phyloP scores from a whole-genome alignment of 2,329 filamentous ascomycete species.

The Diaporthe longicolla region DNA sequence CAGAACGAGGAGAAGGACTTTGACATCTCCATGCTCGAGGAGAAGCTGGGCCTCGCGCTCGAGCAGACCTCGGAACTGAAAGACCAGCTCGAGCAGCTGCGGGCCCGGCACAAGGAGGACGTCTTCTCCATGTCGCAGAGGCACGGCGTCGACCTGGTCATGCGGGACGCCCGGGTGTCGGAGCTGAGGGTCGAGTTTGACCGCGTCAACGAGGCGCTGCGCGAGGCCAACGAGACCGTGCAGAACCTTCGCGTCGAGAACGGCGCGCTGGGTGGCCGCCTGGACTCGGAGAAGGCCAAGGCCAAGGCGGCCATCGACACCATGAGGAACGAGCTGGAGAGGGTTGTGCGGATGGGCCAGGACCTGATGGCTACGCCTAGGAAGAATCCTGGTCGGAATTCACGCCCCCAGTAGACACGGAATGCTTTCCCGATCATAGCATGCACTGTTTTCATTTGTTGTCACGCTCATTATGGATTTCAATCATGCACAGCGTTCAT shows the following conservation, averaged over 20 bases:
- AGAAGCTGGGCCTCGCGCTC: slow-evolving; percentile 58
- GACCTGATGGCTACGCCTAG: slow-evolving; percentile 56
- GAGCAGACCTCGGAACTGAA: slow-evolving; percentile 56
- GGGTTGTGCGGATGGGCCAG: slow-evolving; percentile 62
- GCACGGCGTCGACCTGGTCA: slow-evolving; percentile 63
- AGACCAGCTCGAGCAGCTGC: slow-evolving; percentile 55
- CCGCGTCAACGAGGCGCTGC: slow-evolving; percentile 60
- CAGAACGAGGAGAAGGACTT: slow-evolving; percentile 55
- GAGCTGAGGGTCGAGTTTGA: slow-evolving; percentile 66
- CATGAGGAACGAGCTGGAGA: slow-evolving; percentile 66
- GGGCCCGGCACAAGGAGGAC: slow-evolving; percentile 46
- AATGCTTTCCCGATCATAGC: not conserved
- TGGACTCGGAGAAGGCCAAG: slow-evolving; percentile 56
- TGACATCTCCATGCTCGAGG: slow-evolving; percentile 59
- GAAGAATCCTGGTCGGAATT: slow-evolving; percentile 4
- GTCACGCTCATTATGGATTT: not conserved
- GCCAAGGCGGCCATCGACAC: slow-evolving; percentile 62
- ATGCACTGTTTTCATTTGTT: not conserved
- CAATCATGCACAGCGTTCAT: not conserved
- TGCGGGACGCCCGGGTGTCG: slow-evolving; percentile 64
- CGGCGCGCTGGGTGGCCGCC: slow-evolving; percentile 52
- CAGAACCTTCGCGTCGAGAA: slow-evolving; percentile 63
- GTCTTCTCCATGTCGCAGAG: slow-evolving; percentile 53
- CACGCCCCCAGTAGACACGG: not conserved
- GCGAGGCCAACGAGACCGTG: slow-evolving; percentile 62